Evolutionary conservation across 202 grass and related monocot genomes (phyloP).

Genomic region (Saccharum hybrid): DNA sequence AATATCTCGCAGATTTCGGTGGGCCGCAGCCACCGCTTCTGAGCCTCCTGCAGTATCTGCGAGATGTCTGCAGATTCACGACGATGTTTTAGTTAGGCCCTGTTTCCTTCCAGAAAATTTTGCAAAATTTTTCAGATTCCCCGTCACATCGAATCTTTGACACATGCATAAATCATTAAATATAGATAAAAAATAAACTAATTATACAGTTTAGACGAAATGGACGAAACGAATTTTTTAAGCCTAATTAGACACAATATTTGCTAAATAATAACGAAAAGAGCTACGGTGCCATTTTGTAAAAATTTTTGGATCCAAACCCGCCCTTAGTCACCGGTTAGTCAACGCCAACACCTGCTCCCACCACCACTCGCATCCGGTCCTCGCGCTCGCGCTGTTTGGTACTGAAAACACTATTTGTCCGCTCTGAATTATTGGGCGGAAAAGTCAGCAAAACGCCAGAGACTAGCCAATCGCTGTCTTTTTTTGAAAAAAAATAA

Average conservation of each 20-base stretch:
- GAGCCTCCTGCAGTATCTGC: constrained; percentile 65
- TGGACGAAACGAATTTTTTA: too few species aligned
- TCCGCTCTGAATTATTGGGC: constrained; percentile 39
- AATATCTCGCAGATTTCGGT: constrained; percentile 81
- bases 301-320: too few species aligned
- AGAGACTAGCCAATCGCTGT: neutral
- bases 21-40: constrained; percentile 68
- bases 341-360: constrained; percentile 41
- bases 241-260: too few species aligned
- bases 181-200: too few species aligned
- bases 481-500: too few species aligned
- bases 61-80: constrained; percentile 65
- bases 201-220: too few species aligned
- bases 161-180: too few species aligned
- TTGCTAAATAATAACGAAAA: too few species aligned
- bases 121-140: too few species aligned
- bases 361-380: constrained; percentile 24
- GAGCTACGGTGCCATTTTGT: too few species aligned
- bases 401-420: constrained; percentile 1
- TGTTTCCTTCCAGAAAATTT: too few species aligned
- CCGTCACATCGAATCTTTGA: too few species aligned
- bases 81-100: neutral
- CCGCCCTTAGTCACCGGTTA: constrained; percentile 35
- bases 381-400: neutral
- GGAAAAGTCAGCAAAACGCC: constrained; percentile 44